Evolutionary conservation across 164 flowering plant species (phyloP).

Genomic region (Nymphaea thermarum): DNA sequence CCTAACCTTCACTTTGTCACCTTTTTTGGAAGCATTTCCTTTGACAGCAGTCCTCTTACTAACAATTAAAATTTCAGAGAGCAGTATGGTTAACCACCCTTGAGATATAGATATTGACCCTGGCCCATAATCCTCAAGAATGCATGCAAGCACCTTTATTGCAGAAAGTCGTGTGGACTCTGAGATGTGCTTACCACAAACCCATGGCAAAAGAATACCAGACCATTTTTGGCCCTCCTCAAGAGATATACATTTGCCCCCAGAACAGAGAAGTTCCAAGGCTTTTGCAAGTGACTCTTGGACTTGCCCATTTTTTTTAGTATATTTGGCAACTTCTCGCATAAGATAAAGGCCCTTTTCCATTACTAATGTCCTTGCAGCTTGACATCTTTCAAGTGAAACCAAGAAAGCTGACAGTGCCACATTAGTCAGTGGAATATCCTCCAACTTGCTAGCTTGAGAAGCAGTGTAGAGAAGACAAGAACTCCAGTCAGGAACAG

Average conservation of each 20-base stretch:
- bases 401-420: conserved; percentile 82
- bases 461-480: conserved; percentile 72
- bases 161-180: conserved; percentile 55
- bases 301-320: conserved; percentile 37
- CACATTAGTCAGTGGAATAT: conserved; percentile 59
- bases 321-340: conserved; percentile 63
- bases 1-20: conserved; percentile 64
- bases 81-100: conserved; percentile 75
- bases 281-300: conserved; percentile 80
- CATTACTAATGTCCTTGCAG: conserved; percentile 51
- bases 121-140: conserved; percentile 88
- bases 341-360: conserved; percentile 72
- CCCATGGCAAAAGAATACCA: conserved; percentile 69
- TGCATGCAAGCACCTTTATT: conserved; percentile 49
- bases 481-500: conserved; percentile 88
- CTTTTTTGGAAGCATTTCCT: conserved; percentile 38
- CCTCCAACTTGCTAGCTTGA: conserved; percentile 73
- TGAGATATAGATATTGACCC: conserved; percentile 78
- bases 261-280: conserved; percentile 53
- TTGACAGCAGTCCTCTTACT: conserved; percentile 29
- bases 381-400: conserved; percentile 64
- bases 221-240: conserved; percentile 94
- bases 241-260: conserved; percentile 58
- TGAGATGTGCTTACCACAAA: conserved; percentile 49
- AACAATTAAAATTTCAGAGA: conserved; percentile 43